Base-by-base conservation (phyloP, 2,329 filamentous ascomycete species). In the Chaetothyriales sp. region DNA sequence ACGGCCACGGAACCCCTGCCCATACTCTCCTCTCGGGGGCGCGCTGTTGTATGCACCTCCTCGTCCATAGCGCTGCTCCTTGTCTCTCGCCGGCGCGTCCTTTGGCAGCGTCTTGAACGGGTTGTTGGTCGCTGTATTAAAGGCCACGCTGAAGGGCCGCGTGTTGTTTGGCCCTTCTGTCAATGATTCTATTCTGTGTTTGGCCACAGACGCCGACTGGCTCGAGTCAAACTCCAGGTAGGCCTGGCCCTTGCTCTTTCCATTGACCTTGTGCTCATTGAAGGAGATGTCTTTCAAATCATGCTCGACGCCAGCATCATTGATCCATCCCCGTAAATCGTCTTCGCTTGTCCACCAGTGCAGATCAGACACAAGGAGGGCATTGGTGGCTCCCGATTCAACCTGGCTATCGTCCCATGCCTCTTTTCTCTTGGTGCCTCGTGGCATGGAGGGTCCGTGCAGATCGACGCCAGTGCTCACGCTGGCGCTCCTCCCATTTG, bases 281-380 rank as follows among this genome's bases (percentile, higher is more conserved):
- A 96, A 98, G 0, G 89, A 95, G 48, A 98, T 80, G 54, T 96
- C 92, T 61, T 86, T 88, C 18, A 96, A 71, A 62, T 95, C 86
- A 45, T 82, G 77, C 65, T 96, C 92, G 59, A 80, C 86, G 1
- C 77, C 78, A n/a, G 84, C 86, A 57, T 85, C 77, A 57, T 81
- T 80, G 20, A 84, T 75, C 86, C 88, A 95, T 48, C 84, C 85
- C 49, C 92, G 84, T 51, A 98, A 79, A 60, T 96, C 88, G 63
- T 98, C 92, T 64, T 98, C 92, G 2, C 85, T 94, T 26, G 82
- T 89, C 90, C 90, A 96, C 92, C 92, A 98, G 66, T 86, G 84
- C 8, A 98, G 73, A 47, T 96, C 92, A 2, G 86, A 89, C 49
- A 96, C 79, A 65, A 94, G 80, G 26, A 96, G 70, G 0, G 89